Evolutionary conservation across 2,329 filamentous ascomycete genomes (phyloP), one percentile per base, ranked within the genome.

Genomic region (Pseudogymnoascus sp.): DNA sequence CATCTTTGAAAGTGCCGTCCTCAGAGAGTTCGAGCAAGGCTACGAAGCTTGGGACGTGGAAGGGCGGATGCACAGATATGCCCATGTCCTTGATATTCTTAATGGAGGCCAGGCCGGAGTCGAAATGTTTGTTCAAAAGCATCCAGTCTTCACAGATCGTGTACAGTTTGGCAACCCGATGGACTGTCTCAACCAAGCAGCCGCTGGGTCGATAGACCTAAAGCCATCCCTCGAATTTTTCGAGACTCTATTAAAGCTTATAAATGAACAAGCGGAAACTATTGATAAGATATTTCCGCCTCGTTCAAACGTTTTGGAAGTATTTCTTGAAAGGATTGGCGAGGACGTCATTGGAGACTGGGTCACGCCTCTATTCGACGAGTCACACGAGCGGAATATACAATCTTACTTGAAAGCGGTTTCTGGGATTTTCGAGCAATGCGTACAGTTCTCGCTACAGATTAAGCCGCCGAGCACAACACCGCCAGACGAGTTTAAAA

Each of bases 21-120:
- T 96, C 58, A 82, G 88, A 56, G 94, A 99, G 71, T 99, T 99
- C 66, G 89, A 95, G 72, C 88, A 94, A 69, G 94, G 90, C 3
- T 95, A 95, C 65, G 90, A 94, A 71, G 85, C 84, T 41, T 89
- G 88, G 75, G 92, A 99, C 71, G 84, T 95, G 59, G 88, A 95
- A 65, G 91, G 90, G 2, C 81, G 85, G 59, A 96, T 97, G 92
- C 84, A 82, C 66, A 83, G 88, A 68, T 97, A 96, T 72, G 92
- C 92, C 2, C 84, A 90, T 66, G 91, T 99, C 13, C 75, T 99
- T 60, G 84, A 89, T 61, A 81, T 82, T 1, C 77, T 99, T 45
- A 95, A 95, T 70, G 90, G 89, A 23, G 91, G 90, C 13, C 79
- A 80, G 38, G 85, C 87, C 12, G 90, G 84, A 8, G 79, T 95